Conservation (phyloP, 495 filamentous ascomycete species). For the Podospora pseudoanserina region DNA sequence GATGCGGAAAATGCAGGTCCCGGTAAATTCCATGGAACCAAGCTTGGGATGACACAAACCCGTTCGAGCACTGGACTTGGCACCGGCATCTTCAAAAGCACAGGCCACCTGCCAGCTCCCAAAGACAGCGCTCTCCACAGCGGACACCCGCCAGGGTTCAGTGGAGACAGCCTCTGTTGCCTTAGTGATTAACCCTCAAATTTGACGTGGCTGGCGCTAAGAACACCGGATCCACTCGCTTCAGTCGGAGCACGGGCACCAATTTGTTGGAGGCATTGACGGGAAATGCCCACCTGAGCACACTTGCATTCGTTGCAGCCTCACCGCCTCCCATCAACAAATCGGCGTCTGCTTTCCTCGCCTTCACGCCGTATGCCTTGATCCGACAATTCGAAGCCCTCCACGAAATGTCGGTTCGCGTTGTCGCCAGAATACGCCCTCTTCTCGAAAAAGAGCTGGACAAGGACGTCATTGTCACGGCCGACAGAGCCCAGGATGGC, state of each 20-base stretch:
- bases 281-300: too few species aligned
- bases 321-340: background rate
- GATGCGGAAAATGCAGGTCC: slow-evolving; percentile 14
- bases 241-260: background rate
- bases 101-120: background rate
- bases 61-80: background rate
- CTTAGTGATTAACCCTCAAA: background rate
- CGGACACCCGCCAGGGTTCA: background rate
- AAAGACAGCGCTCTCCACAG: slow-evolving; percentile 1
- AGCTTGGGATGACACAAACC: slow-evolving; percentile 4
- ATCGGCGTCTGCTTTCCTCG: slow-evolving; percentile 1
- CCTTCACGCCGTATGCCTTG: background rate
- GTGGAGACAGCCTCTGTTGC: slow-evolving; percentile 5
- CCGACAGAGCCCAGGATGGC: slow-evolving; percentile 55
- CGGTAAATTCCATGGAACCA: slow-evolving; percentile 14
- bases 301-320: background rate
- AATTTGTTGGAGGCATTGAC: slow-evolving; percentile 10
- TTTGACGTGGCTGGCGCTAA: background rate
- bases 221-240: background rate
- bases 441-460: slow-evolving; percentile 78
- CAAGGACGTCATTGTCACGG: slow-evolving; percentile 77
- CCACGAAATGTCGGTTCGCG: slow-evolving; percentile 63
- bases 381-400: background rate
- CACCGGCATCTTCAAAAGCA: background rate
- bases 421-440: slow-evolving; percentile 85